Evolutionary conservation across 768 basidiomycete genomes (phyloP).

Genomic region (Collybiopsis confluens): DNA sequence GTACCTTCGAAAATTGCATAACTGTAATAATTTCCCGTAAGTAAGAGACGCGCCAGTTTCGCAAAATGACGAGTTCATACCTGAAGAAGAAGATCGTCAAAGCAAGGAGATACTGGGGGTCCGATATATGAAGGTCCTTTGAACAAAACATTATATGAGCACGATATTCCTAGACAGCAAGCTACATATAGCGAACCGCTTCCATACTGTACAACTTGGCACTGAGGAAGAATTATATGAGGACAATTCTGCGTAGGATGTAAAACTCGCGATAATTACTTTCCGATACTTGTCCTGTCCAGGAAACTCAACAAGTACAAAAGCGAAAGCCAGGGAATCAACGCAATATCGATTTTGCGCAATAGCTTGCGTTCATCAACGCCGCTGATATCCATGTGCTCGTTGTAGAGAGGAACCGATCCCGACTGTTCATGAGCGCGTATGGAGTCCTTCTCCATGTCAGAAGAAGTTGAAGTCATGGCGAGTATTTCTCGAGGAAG

Average conservation of each 20-base stretch:
- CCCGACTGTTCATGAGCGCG: slow-evolving; percentile 15
- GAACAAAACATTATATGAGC: slow-evolving; percentile 61
- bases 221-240: slow-evolving; percentile 25
- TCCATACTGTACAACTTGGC: slow-evolving; percentile 33
- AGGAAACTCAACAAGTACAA: slow-evolving; percentile 74
- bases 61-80: not conserved
- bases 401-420: slow-evolving; percentile 31
- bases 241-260: slow-evolving; percentile 16
- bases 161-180: not conserved
- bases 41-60: slow-evolving; percentile 3
- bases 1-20: slow-evolving; percentile 70
- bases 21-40: slow-evolving; percentile 28
- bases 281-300: slow-evolving; percentile 53
- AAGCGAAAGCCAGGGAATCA: slow-evolving; percentile 70
- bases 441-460: slow-evolving; percentile 28
- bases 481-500: not conserved
- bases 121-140: slow-evolving; percentile 41
- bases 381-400: slow-evolving; percentile 52
- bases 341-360: slow-evolving; percentile 63
- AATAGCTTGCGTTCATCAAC: slow-evolving; percentile 68
- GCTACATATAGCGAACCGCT: not conserved
- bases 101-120: slow-evolving; percentile 60
- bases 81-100: slow-evolving; percentile 62
- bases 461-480: slow-evolving; percentile 14
- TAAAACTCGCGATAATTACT: slow-evolving; percentile 26